phyloP scores from a whole-genome alignment of 805 yeast genomes.

The Zygotorulaspora chibaensis region DNA sequence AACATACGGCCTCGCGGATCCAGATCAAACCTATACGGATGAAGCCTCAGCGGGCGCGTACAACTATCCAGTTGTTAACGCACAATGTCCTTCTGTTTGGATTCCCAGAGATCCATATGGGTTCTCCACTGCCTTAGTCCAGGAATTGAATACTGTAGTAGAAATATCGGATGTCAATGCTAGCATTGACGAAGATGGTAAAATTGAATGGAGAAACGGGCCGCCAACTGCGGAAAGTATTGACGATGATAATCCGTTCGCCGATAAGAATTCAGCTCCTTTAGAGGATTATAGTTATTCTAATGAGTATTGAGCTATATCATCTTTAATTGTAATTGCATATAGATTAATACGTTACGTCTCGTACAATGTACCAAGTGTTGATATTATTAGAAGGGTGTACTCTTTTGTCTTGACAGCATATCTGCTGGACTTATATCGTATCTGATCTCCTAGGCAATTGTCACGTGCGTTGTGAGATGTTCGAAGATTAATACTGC shows the following conservation, averaged over 20 bases:
- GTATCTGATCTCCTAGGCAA: too few relatives aligned
- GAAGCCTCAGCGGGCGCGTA: slow-evolving; percentile 56
- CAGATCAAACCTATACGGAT: slow-evolving; percentile 39
- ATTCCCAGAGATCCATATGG: slow-evolving; percentile 89
- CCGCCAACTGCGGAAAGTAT: slow-evolving; percentile 41
- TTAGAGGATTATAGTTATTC: neutral
- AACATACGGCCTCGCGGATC: slow-evolving; percentile 47
- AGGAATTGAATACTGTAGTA: slow-evolving; percentile 50
- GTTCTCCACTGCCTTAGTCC: slow-evolving; percentile 57
- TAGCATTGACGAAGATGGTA: slow-evolving; percentile 48
- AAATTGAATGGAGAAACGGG: slow-evolving; percentile 44
- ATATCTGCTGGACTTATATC: too few relatives aligned
- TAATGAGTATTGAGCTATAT: neutral
- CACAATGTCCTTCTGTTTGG: slow-evolving; percentile 78
- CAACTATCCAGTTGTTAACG: slow-evolving; percentile 68
- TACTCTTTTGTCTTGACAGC: too few relatives aligned
- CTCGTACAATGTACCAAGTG: too few relatives aligned
- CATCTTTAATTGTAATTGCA: neutral
- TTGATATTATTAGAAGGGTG: too few relatives aligned
- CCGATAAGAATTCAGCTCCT: neutral
- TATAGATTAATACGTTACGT: neutral
- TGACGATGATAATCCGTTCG: slow-evolving; percentile 14
- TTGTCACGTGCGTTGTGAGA: too few relatives aligned
- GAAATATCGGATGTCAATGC: slow-evolving; percentile 68
- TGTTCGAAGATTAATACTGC: too few relatives aligned